These are phyloP conservation scores for Leavenworthia alabamica DNA, from an alignment of 345 rosid genomes.

Conservation along the genomic window DNA sequence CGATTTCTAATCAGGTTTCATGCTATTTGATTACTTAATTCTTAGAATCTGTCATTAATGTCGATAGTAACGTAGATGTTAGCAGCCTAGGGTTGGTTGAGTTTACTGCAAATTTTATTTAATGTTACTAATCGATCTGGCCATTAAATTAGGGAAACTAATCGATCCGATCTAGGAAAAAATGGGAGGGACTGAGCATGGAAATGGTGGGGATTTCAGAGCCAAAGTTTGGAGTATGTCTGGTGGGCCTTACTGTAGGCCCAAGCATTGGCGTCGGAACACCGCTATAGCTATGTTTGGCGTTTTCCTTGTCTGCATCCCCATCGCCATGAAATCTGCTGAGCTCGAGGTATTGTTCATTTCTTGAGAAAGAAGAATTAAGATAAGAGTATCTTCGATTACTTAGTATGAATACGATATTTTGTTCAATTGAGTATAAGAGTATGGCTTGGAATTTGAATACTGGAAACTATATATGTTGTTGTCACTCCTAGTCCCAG, in stretches of 20 bases:
- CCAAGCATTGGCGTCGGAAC: slow-evolving; percentile 96
- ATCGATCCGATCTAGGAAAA: no score
- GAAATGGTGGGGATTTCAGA: slow-evolving; percentile 86
- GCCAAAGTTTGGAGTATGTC: slow-evolving; percentile 88
- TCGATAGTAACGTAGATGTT: background rate
- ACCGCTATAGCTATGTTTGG: slow-evolving; percentile 95
- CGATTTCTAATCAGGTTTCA: background rate
- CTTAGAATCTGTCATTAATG: background rate
- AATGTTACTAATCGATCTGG: slow-evolving; percentile 6
- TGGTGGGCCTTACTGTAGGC: slow-evolving; percentile 95
- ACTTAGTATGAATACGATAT: no score
- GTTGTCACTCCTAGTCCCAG: no score
- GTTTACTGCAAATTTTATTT: no score
- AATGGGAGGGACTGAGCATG: slow-evolving; percentile 71
- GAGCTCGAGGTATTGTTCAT: slow-evolving; percentile 97
- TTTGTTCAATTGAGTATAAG: no score
- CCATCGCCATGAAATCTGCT: slow-evolving; percentile 85
- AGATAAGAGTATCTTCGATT: no score
- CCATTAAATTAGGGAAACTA: background rate
- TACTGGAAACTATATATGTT: no score
- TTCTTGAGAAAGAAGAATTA: no score
- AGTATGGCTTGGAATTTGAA: no score
- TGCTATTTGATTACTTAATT: background rate
- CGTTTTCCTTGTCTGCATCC: slow-evolving; percentile 73
- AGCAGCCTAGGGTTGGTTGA: slow-evolving; percentile 17